Conservation (phyloP, 495 filamentous ascomycete species). For the Lineolata rhizophorae region DNA sequence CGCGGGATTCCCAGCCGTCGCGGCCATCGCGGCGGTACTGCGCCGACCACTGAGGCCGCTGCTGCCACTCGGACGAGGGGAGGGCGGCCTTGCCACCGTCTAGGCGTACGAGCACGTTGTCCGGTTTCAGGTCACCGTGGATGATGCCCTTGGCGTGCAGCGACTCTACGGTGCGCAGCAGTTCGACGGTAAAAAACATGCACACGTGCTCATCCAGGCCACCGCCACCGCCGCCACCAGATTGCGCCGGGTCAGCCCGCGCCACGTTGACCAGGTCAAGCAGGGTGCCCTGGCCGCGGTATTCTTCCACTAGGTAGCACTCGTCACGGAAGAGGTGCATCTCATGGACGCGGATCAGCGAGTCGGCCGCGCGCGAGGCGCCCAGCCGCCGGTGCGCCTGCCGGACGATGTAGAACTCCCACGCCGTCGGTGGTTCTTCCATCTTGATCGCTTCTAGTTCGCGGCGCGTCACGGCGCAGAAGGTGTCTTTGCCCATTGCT, state of each 20-base stretch:
- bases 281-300: slow-evolving; percentile 72
- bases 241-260: slow-evolving; percentile 35
- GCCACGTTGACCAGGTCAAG: slow-evolving; percentile 82
- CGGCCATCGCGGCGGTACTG: slow-evolving; percentile 49
- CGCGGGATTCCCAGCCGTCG: slow-evolving; percentile 61
- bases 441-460: slow-evolving; percentile 74
- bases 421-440: slow-evolving; percentile 68
- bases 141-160: slow-evolving; percentile 61
- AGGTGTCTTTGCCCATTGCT: slow-evolving; percentile 19
- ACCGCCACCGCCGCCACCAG: slow-evolving; percentile 27
- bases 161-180: slow-evolving; percentile 73
- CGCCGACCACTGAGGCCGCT: slow-evolving; percentile 24
- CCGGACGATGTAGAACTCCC: slow-evolving; percentile 95
- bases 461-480: slow-evolving; percentile 25
- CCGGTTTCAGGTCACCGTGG: slow-evolving; percentile 86
- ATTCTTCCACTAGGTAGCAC: slow-evolving; percentile 70
- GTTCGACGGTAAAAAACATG: slow-evolving; percentile 89
- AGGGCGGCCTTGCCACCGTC: slow-evolving; percentile 18
- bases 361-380: slow-evolving; percentile 43
- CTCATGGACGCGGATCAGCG: slow-evolving; percentile 61
- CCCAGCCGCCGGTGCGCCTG: slow-evolving; percentile 53
- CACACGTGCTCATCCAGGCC: slow-evolving; percentile 71
- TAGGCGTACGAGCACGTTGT: slow-evolving; percentile 83
- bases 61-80: slow-evolving; percentile 18
- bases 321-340: slow-evolving; percentile 77